phyloP scores from a whole-genome alignment of 441 rosid genomes.

The Omphalea diandra region DNA sequence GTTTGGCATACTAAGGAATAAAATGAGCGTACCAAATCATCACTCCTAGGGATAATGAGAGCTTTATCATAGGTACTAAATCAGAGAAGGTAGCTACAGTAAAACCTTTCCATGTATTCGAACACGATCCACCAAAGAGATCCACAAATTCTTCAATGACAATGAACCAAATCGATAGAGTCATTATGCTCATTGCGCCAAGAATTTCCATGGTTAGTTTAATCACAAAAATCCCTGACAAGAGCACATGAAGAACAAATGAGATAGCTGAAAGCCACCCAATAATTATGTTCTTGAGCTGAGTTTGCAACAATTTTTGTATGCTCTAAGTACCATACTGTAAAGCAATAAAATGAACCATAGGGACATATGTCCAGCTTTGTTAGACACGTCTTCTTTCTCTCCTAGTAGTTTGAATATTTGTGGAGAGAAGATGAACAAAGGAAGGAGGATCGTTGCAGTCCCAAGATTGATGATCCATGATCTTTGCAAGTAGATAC shows the following conservation, averaged over 20 bases:
- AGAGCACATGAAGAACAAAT: conserved; percentile 37
- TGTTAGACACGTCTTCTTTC: conserved; percentile 30
- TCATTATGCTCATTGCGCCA: conserved; percentile 48
- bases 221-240: conserved; percentile 49
- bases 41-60: conserved; percentile 49
- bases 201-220: conserved; percentile 35
- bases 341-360: conserved; percentile 38
- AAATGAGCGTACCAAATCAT: conserved; percentile 47
- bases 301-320: not conserved
- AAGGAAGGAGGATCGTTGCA: conserved; percentile 43
- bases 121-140: conserved; percentile 51
- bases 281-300: conserved; percentile 35
- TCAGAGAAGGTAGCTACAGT: conserved; percentile 38
- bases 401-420: conserved; percentile 41
- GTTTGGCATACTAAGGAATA: no score
- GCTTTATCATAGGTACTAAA: conserved; percentile 42
- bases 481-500: conserved; percentile 54
- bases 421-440: conserved; percentile 34
- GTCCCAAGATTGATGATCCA: conserved; percentile 36
- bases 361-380: conserved; percentile 34
- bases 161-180: conserved; percentile 29
- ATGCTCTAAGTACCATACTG: not conserved
- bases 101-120: conserved; percentile 48
- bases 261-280: conserved; percentile 46
- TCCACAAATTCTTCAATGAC: conserved; percentile 33